Evolutionary conservation across 768 basidiomycete genomes (phyloP).

Genomic region (Gyrodon lividus): DNA sequence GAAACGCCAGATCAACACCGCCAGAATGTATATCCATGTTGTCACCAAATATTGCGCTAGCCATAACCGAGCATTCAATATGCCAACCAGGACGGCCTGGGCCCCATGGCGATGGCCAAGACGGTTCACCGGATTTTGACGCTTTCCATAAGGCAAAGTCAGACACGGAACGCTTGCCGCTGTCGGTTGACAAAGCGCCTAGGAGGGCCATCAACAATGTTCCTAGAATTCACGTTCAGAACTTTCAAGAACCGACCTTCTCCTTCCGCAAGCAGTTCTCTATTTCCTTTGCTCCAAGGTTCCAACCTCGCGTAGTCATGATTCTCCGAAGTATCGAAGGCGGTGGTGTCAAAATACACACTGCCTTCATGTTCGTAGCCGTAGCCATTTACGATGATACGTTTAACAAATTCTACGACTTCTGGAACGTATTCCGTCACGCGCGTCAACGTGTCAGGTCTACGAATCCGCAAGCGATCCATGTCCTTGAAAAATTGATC

Average conservation of each 20-base stretch:
- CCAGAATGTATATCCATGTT: conserved; percentile 98
- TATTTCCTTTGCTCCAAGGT: conserved; percentile 94
- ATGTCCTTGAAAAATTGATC: conserved; percentile 88
- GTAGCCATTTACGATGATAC: conserved; percentile 84
- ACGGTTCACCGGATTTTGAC: conserved; percentile 93
- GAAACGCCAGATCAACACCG: conserved; percentile 96
- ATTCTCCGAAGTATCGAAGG: conserved; percentile 71
- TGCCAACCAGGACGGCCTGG: conserved; percentile 97
- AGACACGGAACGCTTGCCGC: conserved; percentile 72
- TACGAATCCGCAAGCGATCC: conserved; percentile 79
- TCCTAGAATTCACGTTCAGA: not conserved
- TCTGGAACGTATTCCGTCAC: conserved; percentile 98
- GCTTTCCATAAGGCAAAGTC: conserved; percentile 99
- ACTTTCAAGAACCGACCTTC: conserved; percentile 58
- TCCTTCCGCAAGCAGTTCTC: conserved; percentile 84
- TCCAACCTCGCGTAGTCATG: conserved; percentile 94
- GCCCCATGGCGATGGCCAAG: conserved; percentile 97
- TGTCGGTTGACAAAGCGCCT: conserved; percentile 58
- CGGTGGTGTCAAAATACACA: conserved; percentile 87
- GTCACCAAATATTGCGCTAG: conserved; percentile 82
- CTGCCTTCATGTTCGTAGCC: conserved; percentile 71
- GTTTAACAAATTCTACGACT: conserved; percentile 84
- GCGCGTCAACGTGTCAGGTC: conserved; percentile 88
- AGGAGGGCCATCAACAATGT: not conserved
- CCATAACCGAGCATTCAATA: conserved; percentile 99